Evolutionary conservation across 306 rosid genomes (phyloP).

Genomic region (Fragaria nilgerrensis): DNA sequence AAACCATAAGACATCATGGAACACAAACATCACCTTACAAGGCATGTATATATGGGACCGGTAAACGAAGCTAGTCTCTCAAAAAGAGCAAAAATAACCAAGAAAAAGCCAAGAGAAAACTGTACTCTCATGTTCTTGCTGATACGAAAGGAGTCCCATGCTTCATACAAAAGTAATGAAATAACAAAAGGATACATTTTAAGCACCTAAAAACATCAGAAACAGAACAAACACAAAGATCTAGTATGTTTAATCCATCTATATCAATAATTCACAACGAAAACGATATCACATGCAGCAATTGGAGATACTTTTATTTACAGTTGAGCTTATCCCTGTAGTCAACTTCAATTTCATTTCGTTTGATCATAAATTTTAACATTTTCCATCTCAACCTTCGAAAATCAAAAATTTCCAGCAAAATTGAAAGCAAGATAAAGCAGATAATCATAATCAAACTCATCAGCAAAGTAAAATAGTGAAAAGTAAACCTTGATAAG

Average conservation of each 20-base stretch:
- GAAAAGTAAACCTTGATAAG: conserved; percentile 65
- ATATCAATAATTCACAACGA: background rate
- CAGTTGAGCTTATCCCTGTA: background rate
- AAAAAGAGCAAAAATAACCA: too few relatives aligned
- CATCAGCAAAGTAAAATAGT: background rate
- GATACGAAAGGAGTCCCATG: background rate
- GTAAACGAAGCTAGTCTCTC: background rate
- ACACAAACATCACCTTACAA: conserved; percentile 1
- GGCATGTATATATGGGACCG: background rate
- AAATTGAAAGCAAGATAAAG: background rate
- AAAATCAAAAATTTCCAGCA: background rate
- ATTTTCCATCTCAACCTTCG: background rate
- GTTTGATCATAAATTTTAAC: too few relatives aligned
- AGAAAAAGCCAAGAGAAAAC: background rate
- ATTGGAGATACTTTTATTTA: background rate
- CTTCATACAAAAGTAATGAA: background rate
- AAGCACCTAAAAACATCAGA: background rate
- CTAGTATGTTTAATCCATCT: background rate
- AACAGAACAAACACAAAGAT: background rate
- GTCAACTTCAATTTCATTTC: background rate
- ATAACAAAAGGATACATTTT: background rate
- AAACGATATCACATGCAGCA: background rate
- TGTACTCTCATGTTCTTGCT: background rate
- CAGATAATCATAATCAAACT: too few relatives aligned
- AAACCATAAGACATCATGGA: conserved; percentile 14